These are phyloP conservation scores for Waltergamsia citrina DNA, from an alignment of 2,329 filamentous ascomycete genomes.

Conservation along the genomic window DNA sequence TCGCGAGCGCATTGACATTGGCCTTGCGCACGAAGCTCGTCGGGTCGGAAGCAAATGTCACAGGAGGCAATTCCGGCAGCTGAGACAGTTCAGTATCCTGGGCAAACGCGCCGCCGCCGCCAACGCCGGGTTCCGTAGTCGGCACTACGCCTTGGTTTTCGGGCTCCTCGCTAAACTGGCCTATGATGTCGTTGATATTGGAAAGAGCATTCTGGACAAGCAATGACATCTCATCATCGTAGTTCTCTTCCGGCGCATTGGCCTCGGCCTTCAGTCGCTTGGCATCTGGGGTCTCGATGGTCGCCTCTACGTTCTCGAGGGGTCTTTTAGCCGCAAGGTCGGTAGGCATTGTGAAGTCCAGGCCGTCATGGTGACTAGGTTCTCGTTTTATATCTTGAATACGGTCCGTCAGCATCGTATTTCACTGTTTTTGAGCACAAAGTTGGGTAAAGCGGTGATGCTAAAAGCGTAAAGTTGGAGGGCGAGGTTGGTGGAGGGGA, in stretches of 20 bases:
- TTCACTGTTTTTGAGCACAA: no score
- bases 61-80: slow-evolving; percentile 14
- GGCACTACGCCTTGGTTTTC: slow-evolving; percentile 8
- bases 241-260: slow-evolving; percentile 6
- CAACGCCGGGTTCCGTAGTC: slow-evolving; percentile 13
- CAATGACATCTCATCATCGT: slow-evolving; percentile 15
- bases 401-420: no score
- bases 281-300: slow-evolving; percentile 17
- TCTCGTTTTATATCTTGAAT: slow-evolving; percentile 32
- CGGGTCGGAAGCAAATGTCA: slow-evolving; percentile 24
- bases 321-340: slow-evolving; percentile 27
- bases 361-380: slow-evolving; percentile 20
- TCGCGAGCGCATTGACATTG: slow-evolving; percentile 27
- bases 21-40: slow-evolving; percentile 25
- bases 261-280: slow-evolving; percentile 23
- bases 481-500: no score
- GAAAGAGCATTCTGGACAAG: slow-evolving; percentile 30
- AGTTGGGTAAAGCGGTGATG: no score
- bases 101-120: slow-evolving; percentile 16
- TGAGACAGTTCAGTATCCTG: slow-evolving; percentile 11
- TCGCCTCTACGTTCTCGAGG: slow-evolving; percentile 18
- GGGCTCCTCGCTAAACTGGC: slow-evolving; percentile 16
- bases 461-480: no score
- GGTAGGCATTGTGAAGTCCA: slow-evolving; percentile 23
- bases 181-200: slow-evolving; percentile 26